Percentiles rank a stretch among this genome's conserved stretches.
Evolutionary conservation across 2,329 filamentous ascomycete genomes (phyloP).

Genomic region (Dactylellina parvicollis): DNA sequence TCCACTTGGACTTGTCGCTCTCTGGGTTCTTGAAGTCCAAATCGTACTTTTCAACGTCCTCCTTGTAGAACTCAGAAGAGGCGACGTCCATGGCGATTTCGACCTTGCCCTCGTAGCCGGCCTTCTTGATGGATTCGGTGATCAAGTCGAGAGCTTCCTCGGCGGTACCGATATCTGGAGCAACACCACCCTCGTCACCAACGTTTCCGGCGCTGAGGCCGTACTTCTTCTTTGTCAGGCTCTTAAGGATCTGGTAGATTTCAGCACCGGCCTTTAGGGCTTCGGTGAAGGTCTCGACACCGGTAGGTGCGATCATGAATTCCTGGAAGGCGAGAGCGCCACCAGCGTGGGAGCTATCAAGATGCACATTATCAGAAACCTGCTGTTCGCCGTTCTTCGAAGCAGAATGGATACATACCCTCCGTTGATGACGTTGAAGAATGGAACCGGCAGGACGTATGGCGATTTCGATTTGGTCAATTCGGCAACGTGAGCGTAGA

Average conservation of each 20-base stretch:
- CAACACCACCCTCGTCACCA: constrained; percentile 99
- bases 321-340: constrained; percentile 94
- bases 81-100: constrained; percentile 99
- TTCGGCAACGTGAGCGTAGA: constrained; percentile 88
- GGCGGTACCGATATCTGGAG: constrained; percentile 95
- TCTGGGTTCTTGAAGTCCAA: constrained; percentile 99
- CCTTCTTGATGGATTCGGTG: constrained; percentile 89
- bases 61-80: constrained; percentile 99
- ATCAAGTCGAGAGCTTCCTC: constrained; percentile 98
- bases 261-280: constrained; percentile 95
- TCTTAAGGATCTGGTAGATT: constrained; percentile 98
- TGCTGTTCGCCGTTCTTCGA: background rate
- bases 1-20: constrained; percentile 94
- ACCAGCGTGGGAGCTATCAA: constrained; percentile 95
- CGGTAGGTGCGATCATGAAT: constrained; percentile 91
- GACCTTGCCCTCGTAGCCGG: constrained; percentile 94
- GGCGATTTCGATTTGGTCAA: constrained; percentile 90
- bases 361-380: constrained; percentile 45
- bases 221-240: constrained; percentile 98
- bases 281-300: constrained; percentile 90
- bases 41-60: constrained; percentile 98
- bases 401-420: constrained; percentile 57
- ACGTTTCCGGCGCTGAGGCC: constrained; percentile 98
- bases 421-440: constrained; percentile 93
- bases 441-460: constrained; percentile 87